A percentile compares a stretch with the other conserved stretches of the same genome.
Evolutionary conservation across 805 yeast species (phyloP).

Genomic region (Pachysolen tannophilus): DNA sequence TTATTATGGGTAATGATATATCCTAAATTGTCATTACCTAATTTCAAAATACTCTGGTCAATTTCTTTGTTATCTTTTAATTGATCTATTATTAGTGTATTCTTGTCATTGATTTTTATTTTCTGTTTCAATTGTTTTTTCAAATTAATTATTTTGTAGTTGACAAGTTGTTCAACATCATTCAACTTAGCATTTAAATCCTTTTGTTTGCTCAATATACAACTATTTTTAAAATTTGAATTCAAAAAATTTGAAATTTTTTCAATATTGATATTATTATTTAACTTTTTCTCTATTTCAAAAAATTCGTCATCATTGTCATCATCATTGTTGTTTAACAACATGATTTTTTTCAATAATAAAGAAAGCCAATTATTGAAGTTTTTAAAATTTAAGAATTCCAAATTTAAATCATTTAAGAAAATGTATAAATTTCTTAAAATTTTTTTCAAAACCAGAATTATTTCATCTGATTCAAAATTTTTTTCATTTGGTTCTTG

Average conservation of each 20-base stretch:
- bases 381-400: slow-evolving; percentile 35
- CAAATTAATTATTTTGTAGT: neutral
- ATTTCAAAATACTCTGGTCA: neutral
- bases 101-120: neutral
- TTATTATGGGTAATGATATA: neutral
- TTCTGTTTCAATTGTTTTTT: neutral
- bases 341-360: slow-evolving; percentile 28
- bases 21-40: neutral
- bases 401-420: slow-evolving; percentile 36
- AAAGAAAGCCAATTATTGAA: slow-evolving; percentile 36
- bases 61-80: neutral
- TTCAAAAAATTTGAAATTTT: slow-evolving; percentile 24
- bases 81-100: neutral
- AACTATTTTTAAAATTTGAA: slow-evolving; percentile 8
- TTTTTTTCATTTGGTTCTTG: slow-evolving; percentile 13
- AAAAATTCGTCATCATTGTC: slow-evolving; percentile 15
- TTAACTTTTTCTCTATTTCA: slow-evolving; percentile 5
- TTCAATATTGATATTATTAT: slow-evolving; percentile 14
- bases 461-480: slow-evolving; percentile 16
- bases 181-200: neutral
- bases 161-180: no score
- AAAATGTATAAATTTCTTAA: slow-evolving; percentile 27
- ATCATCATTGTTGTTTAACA: slow-evolving; percentile 34
- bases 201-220: neutral
- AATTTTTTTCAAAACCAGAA: slow-evolving; percentile 15